Evolutionary conservation across 495 filamentous ascomycete species (phyloP), one percentile per base, ranked within the genome.

Genomic region (Ramalina peruviana): DNA sequence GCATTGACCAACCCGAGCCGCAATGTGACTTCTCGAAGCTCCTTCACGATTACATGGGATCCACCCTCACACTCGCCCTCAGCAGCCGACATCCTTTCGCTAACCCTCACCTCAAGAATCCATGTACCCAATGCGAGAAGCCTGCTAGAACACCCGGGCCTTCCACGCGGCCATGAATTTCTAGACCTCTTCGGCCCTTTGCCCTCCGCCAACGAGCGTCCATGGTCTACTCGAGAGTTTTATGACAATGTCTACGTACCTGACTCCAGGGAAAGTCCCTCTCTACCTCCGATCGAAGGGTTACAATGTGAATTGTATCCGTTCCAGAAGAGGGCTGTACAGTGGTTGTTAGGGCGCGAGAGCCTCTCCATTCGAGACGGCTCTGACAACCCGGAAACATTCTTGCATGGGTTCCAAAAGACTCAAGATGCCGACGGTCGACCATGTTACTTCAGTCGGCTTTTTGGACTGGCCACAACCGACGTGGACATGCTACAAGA

Each of bases 251-350:
- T 81, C 15, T 71, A 83, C 61, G 72, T 82, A 25, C 80, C 82
- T 6, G 46, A 41, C 10, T 43, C 36, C 9, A 40, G 46, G 36
- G 16, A 9, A 30, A n/a, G 6, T 43, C 44, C 47, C 37, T 42
- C 50, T 36, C 46, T 20, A 37, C 60, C 40, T 50, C 59, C 2
- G 39, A 70, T 38, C 64, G 74, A 17, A 15, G 41, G 67, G 9
- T 55, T 78, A 5, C 59, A 69, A 13, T 79, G 70, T 51, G 58
- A 72, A 25, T 66, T 88, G 4, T 83, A 81, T 57, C 80, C 83
- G 0, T 89, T 87, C 54, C 84, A 89, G 58, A 71, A 73, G 51
- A 69, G 84, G 54, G 74, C 84, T n/a, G 72, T 88, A 4, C 63
- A 71, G 40, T 89, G 84, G 83, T 65, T 89, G 52, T 53, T 88